Evolutionary conservation across 2,329 filamentous ascomycete genomes (phyloP).

Genomic region (Colletotrichum somersetense): DNA sequence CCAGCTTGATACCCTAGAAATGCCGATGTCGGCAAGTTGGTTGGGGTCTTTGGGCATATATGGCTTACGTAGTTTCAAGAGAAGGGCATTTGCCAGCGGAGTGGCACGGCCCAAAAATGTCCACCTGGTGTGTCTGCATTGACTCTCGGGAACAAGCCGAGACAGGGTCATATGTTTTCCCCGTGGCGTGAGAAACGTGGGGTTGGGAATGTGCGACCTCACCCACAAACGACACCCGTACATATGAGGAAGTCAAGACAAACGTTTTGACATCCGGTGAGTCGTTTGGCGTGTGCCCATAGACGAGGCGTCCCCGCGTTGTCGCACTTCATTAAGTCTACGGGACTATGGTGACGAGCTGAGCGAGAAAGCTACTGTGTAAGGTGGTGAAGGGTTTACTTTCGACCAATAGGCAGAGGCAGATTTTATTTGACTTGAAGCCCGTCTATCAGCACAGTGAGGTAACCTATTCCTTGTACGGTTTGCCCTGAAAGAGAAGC

Average conservation of each 20-base stretch:
- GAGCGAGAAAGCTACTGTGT: not conserved
- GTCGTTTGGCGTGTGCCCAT: not conserved
- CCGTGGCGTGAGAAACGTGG: conserved; percentile 2
- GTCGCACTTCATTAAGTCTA: not conserved
- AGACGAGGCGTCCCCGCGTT: not conserved
- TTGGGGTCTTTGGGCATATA: not conserved
- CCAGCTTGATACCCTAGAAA: conserved; percentile 19
- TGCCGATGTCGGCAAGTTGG: conserved; percentile 5
- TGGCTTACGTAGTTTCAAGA: conserved; percentile 12
- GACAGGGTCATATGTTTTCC: conserved; percentile 9
- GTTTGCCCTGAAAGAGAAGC: not conserved
- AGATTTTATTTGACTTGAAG: not conserved
- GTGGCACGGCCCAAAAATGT: not conserved
- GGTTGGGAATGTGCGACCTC: not conserved
- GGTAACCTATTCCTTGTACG: not conserved
- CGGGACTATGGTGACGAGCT: not conserved
- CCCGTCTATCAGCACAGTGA: not conserved
- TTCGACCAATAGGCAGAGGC: not conserved
- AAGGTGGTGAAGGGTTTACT: not conserved
- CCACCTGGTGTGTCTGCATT: conserved; percentile 17
- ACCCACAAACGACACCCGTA: not conserved
- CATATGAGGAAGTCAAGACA: conserved; percentile 5
- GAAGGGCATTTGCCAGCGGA: conserved; percentile 11
- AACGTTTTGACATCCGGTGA: not conserved
- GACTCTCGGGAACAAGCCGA: conserved; percentile 19